Conservation (phyloP, 331 rosid genomes). For the Cydonia oblonga region DNA sequence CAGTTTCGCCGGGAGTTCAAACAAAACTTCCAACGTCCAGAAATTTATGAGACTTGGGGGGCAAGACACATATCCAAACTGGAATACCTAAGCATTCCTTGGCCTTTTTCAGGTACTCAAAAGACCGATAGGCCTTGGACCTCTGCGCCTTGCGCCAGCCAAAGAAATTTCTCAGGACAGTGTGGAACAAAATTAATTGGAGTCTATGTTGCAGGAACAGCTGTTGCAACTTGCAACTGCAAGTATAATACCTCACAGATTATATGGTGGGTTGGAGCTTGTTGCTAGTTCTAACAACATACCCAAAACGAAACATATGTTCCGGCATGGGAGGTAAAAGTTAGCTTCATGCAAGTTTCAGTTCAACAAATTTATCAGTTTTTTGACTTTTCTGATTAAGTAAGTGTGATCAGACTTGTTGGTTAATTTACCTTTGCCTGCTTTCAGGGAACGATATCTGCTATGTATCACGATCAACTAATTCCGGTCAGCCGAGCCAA, state of each 20-base stretch:
- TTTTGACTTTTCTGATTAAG: neutral
- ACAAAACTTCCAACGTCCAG: neutral
- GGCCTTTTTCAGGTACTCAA: too few relatives aligned
- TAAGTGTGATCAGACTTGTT: neutral
- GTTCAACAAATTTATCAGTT: too few relatives aligned
- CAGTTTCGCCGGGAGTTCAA: neutral
- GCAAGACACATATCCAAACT: too few relatives aligned
- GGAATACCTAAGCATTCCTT: too few relatives aligned
- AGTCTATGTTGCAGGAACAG: neutral
- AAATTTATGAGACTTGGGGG: too few relatives aligned
- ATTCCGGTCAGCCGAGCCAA: neutral
- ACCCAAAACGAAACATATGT: neutral
- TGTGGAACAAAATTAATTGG: neutral
- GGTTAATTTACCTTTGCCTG: neutral
- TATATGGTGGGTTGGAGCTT: neutral
- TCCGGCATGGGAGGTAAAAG: neutral
- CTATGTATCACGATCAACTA: too few relatives aligned
- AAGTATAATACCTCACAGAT: neutral
- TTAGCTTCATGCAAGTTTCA: too few relatives aligned
- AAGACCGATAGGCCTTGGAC: too few relatives aligned
- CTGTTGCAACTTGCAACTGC: neutral
- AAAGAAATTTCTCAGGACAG: neutral
- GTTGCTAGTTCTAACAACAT: neutral
- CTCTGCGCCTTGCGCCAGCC: neutral
- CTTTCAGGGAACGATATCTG: conserved; percentile 8